Evolutionary conservation across 305 asterid species (phyloP), one percentile per base, ranked within the genome.

Genomic region (Euphrasia arctica): DNA sequence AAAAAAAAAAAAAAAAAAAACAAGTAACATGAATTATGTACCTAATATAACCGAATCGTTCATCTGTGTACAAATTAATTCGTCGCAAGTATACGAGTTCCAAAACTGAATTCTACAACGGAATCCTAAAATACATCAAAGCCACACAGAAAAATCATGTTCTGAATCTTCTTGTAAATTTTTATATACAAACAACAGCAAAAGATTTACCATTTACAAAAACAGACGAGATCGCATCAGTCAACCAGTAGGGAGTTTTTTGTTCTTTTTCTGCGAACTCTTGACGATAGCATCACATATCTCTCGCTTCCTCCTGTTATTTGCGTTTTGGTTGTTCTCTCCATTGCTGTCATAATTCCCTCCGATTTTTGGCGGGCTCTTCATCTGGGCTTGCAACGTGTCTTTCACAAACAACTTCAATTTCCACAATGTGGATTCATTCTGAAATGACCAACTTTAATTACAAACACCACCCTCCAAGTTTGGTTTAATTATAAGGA

Each of bases 351-450:
- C 71, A 70, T 58, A 69, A 51, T 61, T 70, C 55, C 73, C 77
- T 47, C 70, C 75, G 1, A 56, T 13, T 68, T 70, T 80, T 3
- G 79, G 65, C 3, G 82, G 60, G 56, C 69, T 77, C 79, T 81
- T 87, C 76, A 75, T 77, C 58, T 77, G 87, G 28, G 74, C 73
- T 78, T 78, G 79, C 48, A 82, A 64, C 27, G 75, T 75, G 22
- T 80, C 91, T 49, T 82, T 80, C 60, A 85, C 84, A 49, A 83
- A 87, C 75, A 85, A 78, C 66, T 79, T 85, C 83, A 87, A 69
- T 63, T 77, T 85, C 92, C 92, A 87, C 74, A 87, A 72, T 0
- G 95, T 87, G 61, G 85, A 75, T 58, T 87, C 90, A n/a, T 85
- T 85, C 95, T 87, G 92, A 74, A 4, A 34, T 58, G 28, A 8